A percentile compares a stretch with the other conserved stretches of the same genome.
Conservation (phyloP, 805 yeast species). For the Kluyveromyces lactis region DNA sequence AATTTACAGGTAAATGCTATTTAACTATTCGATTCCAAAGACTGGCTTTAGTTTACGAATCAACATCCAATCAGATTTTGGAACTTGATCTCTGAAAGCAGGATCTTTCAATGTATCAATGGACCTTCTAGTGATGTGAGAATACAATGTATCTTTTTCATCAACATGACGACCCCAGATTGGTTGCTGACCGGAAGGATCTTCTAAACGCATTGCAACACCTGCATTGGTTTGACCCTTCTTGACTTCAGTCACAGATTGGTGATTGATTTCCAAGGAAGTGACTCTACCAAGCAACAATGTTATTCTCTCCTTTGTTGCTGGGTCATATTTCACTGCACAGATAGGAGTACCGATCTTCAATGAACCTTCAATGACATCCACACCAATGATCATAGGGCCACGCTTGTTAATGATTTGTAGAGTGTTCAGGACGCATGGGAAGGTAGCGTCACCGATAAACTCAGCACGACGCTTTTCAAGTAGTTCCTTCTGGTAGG, state of each 20-base stretch:
- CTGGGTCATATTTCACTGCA: constrained; percentile 84
- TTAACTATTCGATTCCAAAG: constrained; percentile 56
- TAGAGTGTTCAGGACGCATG: constrained; percentile 87
- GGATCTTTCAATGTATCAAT: constrained; percentile 97
- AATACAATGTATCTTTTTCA: constrained; percentile 82
- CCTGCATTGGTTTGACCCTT: constrained; percentile 97
- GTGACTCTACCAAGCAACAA: constrained; percentile 76
- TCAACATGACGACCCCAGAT: constrained; percentile 99
- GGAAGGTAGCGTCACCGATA: constrained; percentile 84
- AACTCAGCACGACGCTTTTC: constrained; percentile 88
- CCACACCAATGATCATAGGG: constrained; percentile 99
- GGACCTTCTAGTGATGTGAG: constrained; percentile 81
- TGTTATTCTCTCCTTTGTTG: constrained; percentile 62
- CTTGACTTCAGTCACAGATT: constrained; percentile 66
- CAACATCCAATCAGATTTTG: constrained; percentile 93
- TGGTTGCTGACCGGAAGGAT: constrained; percentile 88
- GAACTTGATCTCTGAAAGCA: constrained; percentile 90
- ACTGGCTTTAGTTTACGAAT: constrained; percentile 81
- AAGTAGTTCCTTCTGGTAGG: constrained; percentile 78
- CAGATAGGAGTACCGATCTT: constrained; percentile 93
- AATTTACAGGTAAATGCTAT: constrained; percentile 4
- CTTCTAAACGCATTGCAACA: constrained; percentile 96
- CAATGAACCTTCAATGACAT: constrained; percentile 83
- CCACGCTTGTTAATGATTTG: constrained; percentile 97
- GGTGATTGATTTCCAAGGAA: constrained; percentile 95